Evolutionary conservation across 768 basidiomycete genomes (phyloP), one percentile per base, ranked within the genome.

Genomic region (Tylopilus sp.): DNA sequence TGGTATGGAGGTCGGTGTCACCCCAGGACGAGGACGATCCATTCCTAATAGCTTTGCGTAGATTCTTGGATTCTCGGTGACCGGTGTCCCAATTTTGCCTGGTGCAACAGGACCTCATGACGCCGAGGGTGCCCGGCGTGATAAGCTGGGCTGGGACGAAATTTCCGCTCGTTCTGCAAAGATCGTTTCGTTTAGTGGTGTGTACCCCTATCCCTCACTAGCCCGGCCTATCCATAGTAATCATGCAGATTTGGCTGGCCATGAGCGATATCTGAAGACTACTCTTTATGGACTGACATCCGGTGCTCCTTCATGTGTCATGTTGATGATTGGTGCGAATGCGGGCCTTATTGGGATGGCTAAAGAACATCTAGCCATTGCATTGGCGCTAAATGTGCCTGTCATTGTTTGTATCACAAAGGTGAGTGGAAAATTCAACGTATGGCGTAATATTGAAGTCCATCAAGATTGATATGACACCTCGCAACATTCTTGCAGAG

Each of bases 131-230:
- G 75, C 85, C 36, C 81, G 90, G 46, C 80, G 86, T 21, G 94
- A 98, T 74, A 94, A 90, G 71, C 76, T 97, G 56, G 85, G 86
- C 8, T 99, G 97, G 97, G 94, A 98, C 59, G 89, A 97, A 64
- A 98, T 98, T 21, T 91, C 92, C 31, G 71, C 84, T 21, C 83
- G 87, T 60, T 86, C 91, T 0, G 86, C 92, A 19, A 98, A 98
- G 73, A 92, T 98, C 14, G 83, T 98, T 43, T 90, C 89, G 22
- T 99, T 98, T 68, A 95, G 90, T 58, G 90, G 89, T 86, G 56
- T 42, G 70, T 62, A 25, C 7, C 33, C 54, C 21, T 46, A 24
- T 19, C 34, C 22, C 25, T 30, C 21, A 6, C 37, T 47, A 31
- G 9, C 44, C 33, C 24, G 19, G 28, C 37, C n/a, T 9, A 47